Evolutionary conservation across 2,329 filamentous ascomycete species (phyloP), one percentile per base, ranked within the genome.

Genomic region (Byssothecium circinans): DNA sequence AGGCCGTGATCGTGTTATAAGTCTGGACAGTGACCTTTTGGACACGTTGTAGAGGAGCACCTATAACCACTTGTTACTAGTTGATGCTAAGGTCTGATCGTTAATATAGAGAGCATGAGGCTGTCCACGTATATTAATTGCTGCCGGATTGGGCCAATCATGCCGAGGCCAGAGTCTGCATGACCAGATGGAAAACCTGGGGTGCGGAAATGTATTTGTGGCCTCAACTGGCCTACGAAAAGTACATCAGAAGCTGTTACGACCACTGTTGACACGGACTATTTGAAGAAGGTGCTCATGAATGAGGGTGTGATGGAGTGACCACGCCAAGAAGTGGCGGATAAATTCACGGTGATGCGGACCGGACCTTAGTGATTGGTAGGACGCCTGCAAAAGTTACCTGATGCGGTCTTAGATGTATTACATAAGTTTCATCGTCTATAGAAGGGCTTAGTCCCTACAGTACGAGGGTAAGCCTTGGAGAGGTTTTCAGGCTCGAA

Each of bases 121-220:
- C 54, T 57, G 59, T 58, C 68, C 65, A 65, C 56, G 42, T 67
- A 65, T 50, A 65, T 69, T 69, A 64, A 69, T 67, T 67, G 57
- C 54, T 33, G 33, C 42, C 51, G 38, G 33, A 29, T 25, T 39
- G 41, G 49, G 47, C 67, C 64, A 69, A 69, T 68, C 56, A 58
- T 35, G 42, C 11, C 10, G 15, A 8, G 23, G 8, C 19, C 29
- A 34, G 10, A 11, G 30, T 22, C 20, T 8, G 33, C 36, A 36
- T 27, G 25, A 20, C 41, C 29, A 43, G 40, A n/a, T 11, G 25
- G n/a, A 20, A 10, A 23, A 41, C 14, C n/a, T 43, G 14, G 22
- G 27, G 10, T 23, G 15, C 32, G 36, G 36, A 45, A 41, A n/a
- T 17, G 43, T 38, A 41, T 36, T 23, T 25, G 43, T 47, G 48